Evolutionary conservation across 2,329 filamentous ascomycete species (phyloP), one percentile per base, ranked within the genome.

Genomic region (Coniochaeta sp.): DNA sequence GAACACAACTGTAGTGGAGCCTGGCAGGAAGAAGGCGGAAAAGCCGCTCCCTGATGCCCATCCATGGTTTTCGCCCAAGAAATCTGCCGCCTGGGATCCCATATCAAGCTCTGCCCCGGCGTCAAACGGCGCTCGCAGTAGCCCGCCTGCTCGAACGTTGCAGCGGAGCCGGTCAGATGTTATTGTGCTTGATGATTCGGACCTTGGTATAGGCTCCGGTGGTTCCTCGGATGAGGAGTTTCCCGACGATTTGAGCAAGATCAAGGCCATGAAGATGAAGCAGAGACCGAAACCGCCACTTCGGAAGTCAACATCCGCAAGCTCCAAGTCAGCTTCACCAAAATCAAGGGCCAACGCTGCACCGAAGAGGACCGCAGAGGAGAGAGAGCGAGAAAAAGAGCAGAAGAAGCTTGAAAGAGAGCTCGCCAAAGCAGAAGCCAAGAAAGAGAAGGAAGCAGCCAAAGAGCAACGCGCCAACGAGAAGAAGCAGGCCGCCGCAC

Each of bases 381-480:
- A 78, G 36, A 77, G 69, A 59, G 68, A 71, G 17, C 70, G 67
- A 8, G 77, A 78, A 40, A 77, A 69, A 58, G 68, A 71, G 17
- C 70, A 67, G 8, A 76, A 79, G 47, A 79, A 71, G 55, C 70
- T 74, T 40, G 78, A 77, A 1, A 81, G 77, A 62, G 82, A 83
- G 24, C 75, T 74, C 0, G 84, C 86, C 55, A 84, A 80, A 86
- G 55, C 84, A 80, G 61, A 81, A 82, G 62, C 76, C 74, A 24
- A 83, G 84, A 64, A 80, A 82, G 83, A 87, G 61, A 86, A 81
- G 57, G 80, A 86, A 59, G 73, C 77, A 0, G 81, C 81, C 57
- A 89, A 84, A 67, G 84, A 86, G 60, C 79, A 84, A 58, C 89
- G 84, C 64, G 80, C 79, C 0, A 74, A 76, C 7, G 85, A 91